phyloP scores from a whole-genome alignment of 306 rosid species.

The Alnus rubra region DNA sequence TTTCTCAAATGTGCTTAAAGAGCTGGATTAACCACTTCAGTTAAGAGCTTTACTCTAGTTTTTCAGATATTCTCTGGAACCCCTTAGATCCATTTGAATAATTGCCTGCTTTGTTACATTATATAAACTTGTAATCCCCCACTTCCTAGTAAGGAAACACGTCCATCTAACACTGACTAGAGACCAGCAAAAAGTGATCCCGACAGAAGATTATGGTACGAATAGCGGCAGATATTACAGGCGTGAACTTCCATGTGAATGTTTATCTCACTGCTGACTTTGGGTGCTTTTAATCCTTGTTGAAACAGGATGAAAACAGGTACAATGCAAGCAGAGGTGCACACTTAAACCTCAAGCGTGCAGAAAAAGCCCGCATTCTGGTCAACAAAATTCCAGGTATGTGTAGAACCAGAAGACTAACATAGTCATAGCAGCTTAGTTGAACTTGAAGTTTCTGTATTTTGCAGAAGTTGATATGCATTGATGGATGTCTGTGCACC shows the following conservation, averaged over 20 bases:
- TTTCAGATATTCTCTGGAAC: background rate
- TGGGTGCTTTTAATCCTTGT: slow-evolving; percentile 22
- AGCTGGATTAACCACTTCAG: background rate
- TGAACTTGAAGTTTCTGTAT: background rate
- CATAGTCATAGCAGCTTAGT: background rate
- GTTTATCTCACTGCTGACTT: slow-evolving; percentile 2
- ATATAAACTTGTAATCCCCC: background rate
- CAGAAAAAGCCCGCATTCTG: slow-evolving; percentile 93
- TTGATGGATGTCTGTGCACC: background rate
- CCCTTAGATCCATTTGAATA: background rate
- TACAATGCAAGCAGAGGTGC: slow-evolving; percentile 99
- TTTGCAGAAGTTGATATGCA: background rate
- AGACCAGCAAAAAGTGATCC: background rate
- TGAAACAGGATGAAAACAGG: slow-evolving; percentile 97
- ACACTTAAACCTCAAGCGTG: slow-evolving; percentile 97
- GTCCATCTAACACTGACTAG: background rate
- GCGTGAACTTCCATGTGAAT: background rate
- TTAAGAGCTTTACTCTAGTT: background rate
- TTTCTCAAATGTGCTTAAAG: background rate
- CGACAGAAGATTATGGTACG: background rate
- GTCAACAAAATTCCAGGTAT: slow-evolving; percentile 96
- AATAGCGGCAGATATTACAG: background rate
- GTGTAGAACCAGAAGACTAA: slow-evolving; percentile 20
- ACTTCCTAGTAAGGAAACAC: background rate
- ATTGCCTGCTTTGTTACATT: background rate